Conservation (phyloP, 225 moss, liverwort and hornwort genomes). For the Thuidium tamariscinum region DNA sequence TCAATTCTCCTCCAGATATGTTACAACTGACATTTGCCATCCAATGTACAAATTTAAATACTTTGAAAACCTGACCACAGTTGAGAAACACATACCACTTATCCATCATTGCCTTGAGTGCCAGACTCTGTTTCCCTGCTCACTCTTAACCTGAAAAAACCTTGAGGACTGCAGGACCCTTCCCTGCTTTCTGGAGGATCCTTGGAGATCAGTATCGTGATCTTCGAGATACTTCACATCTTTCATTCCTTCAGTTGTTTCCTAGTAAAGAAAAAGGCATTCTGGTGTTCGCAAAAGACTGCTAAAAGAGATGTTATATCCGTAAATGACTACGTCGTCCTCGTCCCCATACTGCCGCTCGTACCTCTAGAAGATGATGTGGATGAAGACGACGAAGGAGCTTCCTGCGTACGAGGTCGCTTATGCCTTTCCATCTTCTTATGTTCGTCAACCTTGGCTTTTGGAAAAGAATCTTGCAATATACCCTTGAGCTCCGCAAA, state of each 20-base stretch:
- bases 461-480: conserved; percentile 54
- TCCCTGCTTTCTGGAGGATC: background rate
- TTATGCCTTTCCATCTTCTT: conserved; percentile 23
- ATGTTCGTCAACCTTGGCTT: conserved; percentile 42
- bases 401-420: background rate
- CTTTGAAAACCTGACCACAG: background rate
- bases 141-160: background rate
- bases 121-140: background rate
- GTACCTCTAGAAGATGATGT: conserved; percentile 24
- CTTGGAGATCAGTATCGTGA: conserved; percentile 5
- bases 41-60: background rate
- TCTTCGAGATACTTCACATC: conserved; percentile 6
- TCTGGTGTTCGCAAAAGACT: background rate
- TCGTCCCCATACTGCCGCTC: conserved; percentile 5
- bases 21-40: conserved; percentile 8
- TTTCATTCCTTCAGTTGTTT: background rate
- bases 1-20: background rate
- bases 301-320: background rate
- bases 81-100: background rate
- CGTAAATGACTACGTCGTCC: background rate
- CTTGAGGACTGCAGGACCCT: background rate
- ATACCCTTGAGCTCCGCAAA: conserved; percentile 65
- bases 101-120: background rate
- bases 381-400: conserved; percentile 17
- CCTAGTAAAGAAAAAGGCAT: background rate